These are phyloP conservation scores for Irpex sp. DNA, from an alignment of 1,284 basidiomycete species.

Conservation along the genomic window DNA sequence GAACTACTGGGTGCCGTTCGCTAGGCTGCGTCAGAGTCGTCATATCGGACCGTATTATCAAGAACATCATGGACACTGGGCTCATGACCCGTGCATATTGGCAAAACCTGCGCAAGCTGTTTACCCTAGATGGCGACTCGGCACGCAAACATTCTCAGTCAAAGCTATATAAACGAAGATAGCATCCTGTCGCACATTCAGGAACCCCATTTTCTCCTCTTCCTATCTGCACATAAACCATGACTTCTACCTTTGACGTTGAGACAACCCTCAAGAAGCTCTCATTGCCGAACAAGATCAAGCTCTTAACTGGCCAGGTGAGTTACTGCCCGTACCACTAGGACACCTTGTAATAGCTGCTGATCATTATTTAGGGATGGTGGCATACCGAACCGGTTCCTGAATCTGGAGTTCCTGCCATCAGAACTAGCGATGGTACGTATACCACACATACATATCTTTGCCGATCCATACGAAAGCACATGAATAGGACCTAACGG, in stretches of 20 bases:
- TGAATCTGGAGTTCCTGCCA: constrained; percentile 56
- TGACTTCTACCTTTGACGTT: constrained; percentile 31
- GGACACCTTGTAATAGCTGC: neutral
- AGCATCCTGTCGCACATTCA: no score
- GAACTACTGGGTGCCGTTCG: no score
- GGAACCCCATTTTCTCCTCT: no score
- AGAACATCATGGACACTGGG: neutral
- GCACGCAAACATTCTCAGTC: neutral
- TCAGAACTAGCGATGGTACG: constrained; percentile 65
- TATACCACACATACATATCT: neutral
- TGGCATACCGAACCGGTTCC: constrained; percentile 66
- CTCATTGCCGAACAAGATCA: constrained; percentile 38
- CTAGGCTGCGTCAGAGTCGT: neutral
- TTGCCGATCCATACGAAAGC: neutral
- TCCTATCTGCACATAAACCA: neutral
- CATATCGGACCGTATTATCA: neutral
- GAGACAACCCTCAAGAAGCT: constrained; percentile 35
- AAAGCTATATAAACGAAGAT: no score
- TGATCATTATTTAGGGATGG: constrained; percentile 36
- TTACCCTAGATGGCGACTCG: neutral
- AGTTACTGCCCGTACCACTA: constrained; percentile 2
- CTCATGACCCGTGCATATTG: neutral
- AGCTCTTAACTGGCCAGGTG: constrained; percentile 39
- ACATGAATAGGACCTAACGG: constrained; percentile 41
- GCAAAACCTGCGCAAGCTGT: neutral